A percentile compares a stretch with the other conserved stretches of the same genome.
Conservation (phyloP, 257 asterid species). For the Euphrasia confusa region DNA sequence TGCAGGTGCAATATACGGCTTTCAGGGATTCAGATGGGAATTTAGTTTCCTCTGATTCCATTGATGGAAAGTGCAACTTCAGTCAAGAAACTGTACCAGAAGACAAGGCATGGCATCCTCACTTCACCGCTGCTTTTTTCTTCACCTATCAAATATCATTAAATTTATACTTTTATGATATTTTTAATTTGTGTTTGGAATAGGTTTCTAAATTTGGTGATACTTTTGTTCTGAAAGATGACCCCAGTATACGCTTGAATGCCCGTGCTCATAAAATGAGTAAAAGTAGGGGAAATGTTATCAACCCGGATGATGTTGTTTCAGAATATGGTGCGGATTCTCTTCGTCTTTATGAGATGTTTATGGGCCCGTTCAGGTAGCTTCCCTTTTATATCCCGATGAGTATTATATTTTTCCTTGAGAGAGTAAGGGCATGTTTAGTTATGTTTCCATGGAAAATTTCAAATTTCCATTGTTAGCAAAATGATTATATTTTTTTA, state of each 20-base stretch:
- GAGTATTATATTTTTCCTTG: neutral
- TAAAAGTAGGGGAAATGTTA: constrained; percentile 93
- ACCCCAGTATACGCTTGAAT: constrained; percentile 58
- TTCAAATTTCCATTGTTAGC: no score
- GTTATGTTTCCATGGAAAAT: no score
- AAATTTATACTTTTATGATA: neutral
- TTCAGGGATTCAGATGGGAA: constrained; percentile 72
- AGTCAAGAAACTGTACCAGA: constrained; percentile 70
- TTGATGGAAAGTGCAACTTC: constrained; percentile 39
- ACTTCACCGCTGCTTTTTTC: neutral
- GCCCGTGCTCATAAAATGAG: constrained; percentile 97
- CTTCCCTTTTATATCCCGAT: constrained; percentile 21
- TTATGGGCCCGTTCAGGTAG: constrained; percentile 98
- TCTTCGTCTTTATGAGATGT: constrained; percentile 97
- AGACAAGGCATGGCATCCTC: constrained; percentile 46
- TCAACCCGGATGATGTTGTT: constrained; percentile 96
- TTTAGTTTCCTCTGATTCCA: constrained; percentile 71
- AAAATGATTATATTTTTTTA: no score
- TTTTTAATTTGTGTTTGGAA: constrained; percentile 22
- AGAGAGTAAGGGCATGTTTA: neutral
- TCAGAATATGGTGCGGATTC: constrained; percentile 92
- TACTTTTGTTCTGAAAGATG: constrained; percentile 73
- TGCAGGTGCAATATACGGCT: constrained; percentile 82
- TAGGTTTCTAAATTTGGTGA: constrained; percentile 82
- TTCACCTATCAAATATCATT: no score